Percentiles rank a stretch among this genome's conserved stretches.
phyloP scores from a whole-genome alignment of 345 rosid genomes.

The Gossypium australe region DNA sequence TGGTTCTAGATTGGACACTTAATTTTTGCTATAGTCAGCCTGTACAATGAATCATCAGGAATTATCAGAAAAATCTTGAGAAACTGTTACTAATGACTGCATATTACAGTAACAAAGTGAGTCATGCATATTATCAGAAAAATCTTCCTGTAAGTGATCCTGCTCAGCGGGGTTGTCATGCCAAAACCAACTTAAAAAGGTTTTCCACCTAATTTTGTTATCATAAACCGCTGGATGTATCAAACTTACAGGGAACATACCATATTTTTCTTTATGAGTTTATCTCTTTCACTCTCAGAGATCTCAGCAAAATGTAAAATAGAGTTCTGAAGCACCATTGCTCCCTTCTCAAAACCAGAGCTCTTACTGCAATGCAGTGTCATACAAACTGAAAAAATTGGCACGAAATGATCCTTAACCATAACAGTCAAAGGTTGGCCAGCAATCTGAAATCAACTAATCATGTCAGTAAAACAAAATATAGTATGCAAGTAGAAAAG shows the following conservation, averaged over 20 bases:
- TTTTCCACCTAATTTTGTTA: background rate
- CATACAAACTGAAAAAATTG: conserved; percentile 80
- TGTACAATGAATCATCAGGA: background rate
- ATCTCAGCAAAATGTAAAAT: conserved; percentile 57
- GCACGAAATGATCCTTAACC: conserved; percentile 69
- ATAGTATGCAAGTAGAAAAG: background rate
- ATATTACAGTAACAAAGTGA: background rate
- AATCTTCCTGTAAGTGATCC: background rate
- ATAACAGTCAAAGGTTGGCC: conserved; percentile 52
- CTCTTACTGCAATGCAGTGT: conserved; percentile 63
- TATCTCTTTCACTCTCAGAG: conserved; percentile 78
- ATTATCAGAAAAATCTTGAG: background rate
- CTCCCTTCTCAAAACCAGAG: conserved; percentile 56
- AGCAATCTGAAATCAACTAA: conserved; percentile 52
- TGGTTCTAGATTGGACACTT: background rate
- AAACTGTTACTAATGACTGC: background rate
- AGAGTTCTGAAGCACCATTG: conserved; percentile 60
- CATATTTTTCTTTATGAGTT: conserved; percentile 78
- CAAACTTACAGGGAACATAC: conserved; percentile 30
- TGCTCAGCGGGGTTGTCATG: background rate
- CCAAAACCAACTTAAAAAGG: conserved; percentile 7
- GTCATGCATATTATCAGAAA: background rate
- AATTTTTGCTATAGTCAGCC: background rate
- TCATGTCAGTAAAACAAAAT: conserved; percentile 15
- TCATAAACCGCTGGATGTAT: background rate